phyloP scores from a whole-genome alignment of 2,329 filamentous ascomycete species.

The Epichloe aotearoae region DNA sequence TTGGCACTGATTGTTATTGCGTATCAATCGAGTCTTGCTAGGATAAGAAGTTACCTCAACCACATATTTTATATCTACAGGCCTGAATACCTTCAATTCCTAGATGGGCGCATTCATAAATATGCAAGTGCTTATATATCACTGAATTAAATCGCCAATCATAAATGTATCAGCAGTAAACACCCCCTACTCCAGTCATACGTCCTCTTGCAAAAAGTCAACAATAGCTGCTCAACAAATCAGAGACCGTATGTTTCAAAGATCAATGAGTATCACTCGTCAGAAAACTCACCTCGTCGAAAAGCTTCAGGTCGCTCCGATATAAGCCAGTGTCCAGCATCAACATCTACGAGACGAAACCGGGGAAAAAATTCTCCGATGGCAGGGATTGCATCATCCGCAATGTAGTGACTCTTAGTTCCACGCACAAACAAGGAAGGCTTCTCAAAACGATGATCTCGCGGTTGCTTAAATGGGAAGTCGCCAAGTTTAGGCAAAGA shows the following conservation, averaged over 20 bases:
- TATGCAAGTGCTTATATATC: too few species aligned
- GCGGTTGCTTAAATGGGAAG: constrained; percentile 72
- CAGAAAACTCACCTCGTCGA: constrained; percentile 41
- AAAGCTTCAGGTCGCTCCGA: constrained; percentile 79
- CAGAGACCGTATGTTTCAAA: background rate
- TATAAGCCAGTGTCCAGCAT: constrained; percentile 78
- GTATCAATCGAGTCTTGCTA: too few species aligned
- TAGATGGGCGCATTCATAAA: too few species aligned
- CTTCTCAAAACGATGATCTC: constrained; percentile 55
- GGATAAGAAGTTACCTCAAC: too few species aligned
- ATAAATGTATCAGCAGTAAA: too few species aligned
- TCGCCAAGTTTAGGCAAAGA: constrained; percentile 67
- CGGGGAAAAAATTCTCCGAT: constrained; percentile 72
- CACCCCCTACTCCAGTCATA: background rate
- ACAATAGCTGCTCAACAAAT: constrained; percentile 3
- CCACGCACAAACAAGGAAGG: constrained; percentile 72
- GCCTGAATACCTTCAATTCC: too few species aligned
- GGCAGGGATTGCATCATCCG: constrained; percentile 66
- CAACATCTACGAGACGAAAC: constrained; percentile 60
- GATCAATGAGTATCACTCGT: background rate
- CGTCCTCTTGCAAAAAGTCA: background rate
- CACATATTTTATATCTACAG: too few species aligned
- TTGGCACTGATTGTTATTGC: too few species aligned
- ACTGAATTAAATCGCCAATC: too few species aligned
- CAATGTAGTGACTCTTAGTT: constrained; percentile 63